These are phyloP conservation scores for Seminavis robusta DNA, from an alignment of 108 stramenopile species.

Conservation along the genomic window DNA sequence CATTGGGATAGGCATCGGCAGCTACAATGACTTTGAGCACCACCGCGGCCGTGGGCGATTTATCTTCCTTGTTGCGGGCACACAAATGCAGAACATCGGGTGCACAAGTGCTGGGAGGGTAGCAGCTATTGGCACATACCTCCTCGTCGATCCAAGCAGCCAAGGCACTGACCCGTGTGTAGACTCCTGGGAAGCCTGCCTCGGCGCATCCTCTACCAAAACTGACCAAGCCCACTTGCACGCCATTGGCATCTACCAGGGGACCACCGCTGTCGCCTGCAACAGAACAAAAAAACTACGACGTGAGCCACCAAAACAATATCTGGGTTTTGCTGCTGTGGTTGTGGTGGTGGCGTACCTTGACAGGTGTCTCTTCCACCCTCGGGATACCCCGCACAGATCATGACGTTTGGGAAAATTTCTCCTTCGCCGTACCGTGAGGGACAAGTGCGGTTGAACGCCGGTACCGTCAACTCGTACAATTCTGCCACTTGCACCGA, in stretches of 20 bases:
- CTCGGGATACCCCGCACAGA: conserved; percentile 1
- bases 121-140: conserved; percentile 31
- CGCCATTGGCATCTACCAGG: background rate
- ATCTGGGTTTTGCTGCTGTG: too few relatives aligned
- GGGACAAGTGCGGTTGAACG: background rate
- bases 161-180: conserved; percentile 24
- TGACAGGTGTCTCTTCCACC: conserved; percentile 6
- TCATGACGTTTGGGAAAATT: background rate
- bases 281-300: too few relatives aligned
- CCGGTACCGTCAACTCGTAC: too few relatives aligned
- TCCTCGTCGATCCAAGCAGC: conserved; percentile 34
- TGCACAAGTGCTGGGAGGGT: too few relatives aligned
- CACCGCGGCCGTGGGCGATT: too few relatives aligned
- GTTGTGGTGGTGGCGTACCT: too few relatives aligned
- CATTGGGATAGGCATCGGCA: too few relatives aligned
- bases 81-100: too few relatives aligned
- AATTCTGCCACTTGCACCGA: too few relatives aligned
- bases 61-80: too few relatives aligned
- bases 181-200: conserved; percentile 40
- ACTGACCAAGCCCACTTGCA: conserved; percentile 5
- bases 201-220: conserved; percentile 38
- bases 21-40: too few relatives aligned
- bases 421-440: background rate
- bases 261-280: conserved; percentile 4
- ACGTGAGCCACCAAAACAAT: too few relatives aligned